Evolutionary conservation across 345 rosid species (phyloP), one percentile per base, ranked within the genome.

Genomic region (Salix dunnii): DNA sequence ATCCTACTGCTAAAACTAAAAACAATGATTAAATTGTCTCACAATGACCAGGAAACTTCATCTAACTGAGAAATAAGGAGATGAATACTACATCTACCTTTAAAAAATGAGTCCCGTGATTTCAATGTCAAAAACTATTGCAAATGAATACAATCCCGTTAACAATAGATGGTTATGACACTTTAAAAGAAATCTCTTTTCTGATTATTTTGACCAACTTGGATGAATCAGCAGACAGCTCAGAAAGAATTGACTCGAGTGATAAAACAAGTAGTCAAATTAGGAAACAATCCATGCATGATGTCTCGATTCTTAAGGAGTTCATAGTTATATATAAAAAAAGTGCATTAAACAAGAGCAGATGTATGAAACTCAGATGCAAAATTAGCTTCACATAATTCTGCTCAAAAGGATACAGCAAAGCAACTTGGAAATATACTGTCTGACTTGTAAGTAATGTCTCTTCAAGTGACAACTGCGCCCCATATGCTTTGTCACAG

Each of bases 401-500:
- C 43, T 63, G 62, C 13, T 61, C 23, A 36, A 12, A 88, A 96
- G 99, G 99, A 96, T 96, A 94, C 99, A 96, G 88, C 82, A 96
- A 81, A 63, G 97, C 99, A 66, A 94, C 99, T 92, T 96, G 99
- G 84, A 96, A 96, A 84, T 90, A 96, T 65, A 94, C 93, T n/a
- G 92, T 92, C 78, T 82, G 97, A 75, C 87, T 92, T 58, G 94
- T 92, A 77, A 96, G 89, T 78, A 96, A 81, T n/a, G 99, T 88
- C 83, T 96, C 99, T 82, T 96, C 99, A 42, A 94, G 91, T 74
- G 92, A 82, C 67, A 94, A 84, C 85, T 94, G 97, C 97, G 92
- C 90, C 35, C 94, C 99, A 85, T 90, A 96, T 79, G 98, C 99
- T 87, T 96, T 96, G 82, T 96, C 99, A 83, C 99, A 96, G 82